Evolutionary conservation across 2,329 filamentous ascomycete species (phyloP).

Genomic region (Fusarium xyrophilum): DNA sequence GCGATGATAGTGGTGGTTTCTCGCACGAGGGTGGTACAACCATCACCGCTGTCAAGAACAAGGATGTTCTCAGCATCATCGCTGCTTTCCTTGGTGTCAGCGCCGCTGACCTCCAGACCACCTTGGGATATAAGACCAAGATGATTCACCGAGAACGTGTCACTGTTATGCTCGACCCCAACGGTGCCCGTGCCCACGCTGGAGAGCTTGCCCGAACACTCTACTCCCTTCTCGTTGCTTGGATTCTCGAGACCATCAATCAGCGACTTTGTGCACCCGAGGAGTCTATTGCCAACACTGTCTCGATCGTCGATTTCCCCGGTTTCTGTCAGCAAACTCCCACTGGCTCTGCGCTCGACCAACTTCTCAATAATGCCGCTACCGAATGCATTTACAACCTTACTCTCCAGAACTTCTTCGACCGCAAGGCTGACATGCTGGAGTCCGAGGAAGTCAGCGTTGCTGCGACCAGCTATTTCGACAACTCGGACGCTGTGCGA

Average conservation of each 20-base stretch:
- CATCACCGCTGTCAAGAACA: constrained; percentile 89
- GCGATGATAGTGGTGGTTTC: constrained; percentile 93
- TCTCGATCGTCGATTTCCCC: constrained; percentile 95
- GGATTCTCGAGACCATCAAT: constrained; percentile 92
- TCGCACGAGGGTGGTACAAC: constrained; percentile 92
- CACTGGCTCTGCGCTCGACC: constrained; percentile 86
- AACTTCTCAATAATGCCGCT: constrained; percentile 93
- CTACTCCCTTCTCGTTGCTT: constrained; percentile 92
- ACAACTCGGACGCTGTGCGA: constrained; percentile 93
- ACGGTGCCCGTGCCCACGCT: constrained; percentile 87
- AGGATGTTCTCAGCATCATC: constrained; percentile 83
- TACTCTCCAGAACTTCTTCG: constrained; percentile 94
- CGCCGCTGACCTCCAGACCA: constrained; percentile 81
- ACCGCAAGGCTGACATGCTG: constrained; percentile 88
- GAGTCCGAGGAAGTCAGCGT: constrained; percentile 94
- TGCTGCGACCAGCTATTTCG: constrained; percentile 93
- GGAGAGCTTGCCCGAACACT: constrained; percentile 92
- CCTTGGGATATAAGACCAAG: constrained; percentile 94
- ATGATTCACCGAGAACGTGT: constrained; percentile 95
- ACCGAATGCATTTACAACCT: constrained; percentile 93
- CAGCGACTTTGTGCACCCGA: constrained; percentile 86
- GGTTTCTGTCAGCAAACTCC: constrained; percentile 87
- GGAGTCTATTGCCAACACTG: constrained; percentile 88
- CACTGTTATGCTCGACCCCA: constrained; percentile 96
- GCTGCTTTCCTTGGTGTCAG: constrained; percentile 94